Base-by-base conservation (phyloP, 2,329 filamentous ascomycete genomes). In the Dryadomyces sulphureus region DNA sequence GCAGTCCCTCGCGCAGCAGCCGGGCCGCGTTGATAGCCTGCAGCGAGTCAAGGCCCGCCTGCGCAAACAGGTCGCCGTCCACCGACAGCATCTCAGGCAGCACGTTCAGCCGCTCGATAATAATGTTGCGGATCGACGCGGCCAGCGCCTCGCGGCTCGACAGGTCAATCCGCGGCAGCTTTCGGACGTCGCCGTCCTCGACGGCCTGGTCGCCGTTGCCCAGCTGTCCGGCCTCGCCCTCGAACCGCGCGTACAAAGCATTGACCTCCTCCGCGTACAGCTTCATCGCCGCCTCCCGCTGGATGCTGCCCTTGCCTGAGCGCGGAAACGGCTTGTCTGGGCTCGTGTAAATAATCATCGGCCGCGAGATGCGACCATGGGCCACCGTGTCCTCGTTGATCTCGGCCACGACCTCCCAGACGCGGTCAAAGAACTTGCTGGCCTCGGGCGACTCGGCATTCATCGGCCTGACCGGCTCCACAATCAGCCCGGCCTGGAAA, bases 401-500 rank as follows among this genome's bases (percentile, higher is more conserved):
- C 8, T 60, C 51, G 21, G 65, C 60, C 2, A 73, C 59, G 3
- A 57, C 34, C 0, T 66, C 63, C 69, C 68, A 73, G 2, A 72
- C 50, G 1, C 53, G 55, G 0, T 68, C 65, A 16, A 73, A 54
- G 1, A 72, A 52, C 22, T 11, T 32, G 17, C 21, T 17, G 5
- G 25, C 9, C 14, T 21, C 7, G 5, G 5, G 14, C 24, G 38
- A 3, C 7, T 14, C 20, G 38, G 20, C 21, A 40, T 8, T 25
- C 20, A 6, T 16, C 24, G 20, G 4, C 12, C 51, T 45, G 34
- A 57, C 38, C 0, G 68, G 67, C 49, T 75, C 73, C 35, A 75
- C 50, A 5, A 74, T 57, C 3, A 75, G 52, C 0, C 63, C 65
- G 0, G 71, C 59, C 51, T 73, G 66, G 52, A 74, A 69, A 2